A percentile compares a stretch with the other conserved stretches of the same genome.
These are phyloP conservation scores for Umbelopsis sp. DNA, from an alignment of 192 early-diverging fungal species.

Conservation along the genomic window DNA sequence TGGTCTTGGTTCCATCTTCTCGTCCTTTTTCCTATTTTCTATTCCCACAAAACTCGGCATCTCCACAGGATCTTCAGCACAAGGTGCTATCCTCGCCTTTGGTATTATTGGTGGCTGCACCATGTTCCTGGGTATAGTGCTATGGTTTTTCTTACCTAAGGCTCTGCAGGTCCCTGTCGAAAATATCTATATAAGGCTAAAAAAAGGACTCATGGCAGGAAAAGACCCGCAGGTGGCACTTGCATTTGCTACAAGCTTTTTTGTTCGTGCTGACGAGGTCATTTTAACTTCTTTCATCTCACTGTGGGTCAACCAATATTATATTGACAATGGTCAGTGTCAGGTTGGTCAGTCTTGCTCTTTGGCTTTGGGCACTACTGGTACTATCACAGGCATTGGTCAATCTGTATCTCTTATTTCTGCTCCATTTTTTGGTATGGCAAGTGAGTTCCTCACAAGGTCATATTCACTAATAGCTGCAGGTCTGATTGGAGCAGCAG, in stretches of 20 bases:
- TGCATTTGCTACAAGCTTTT: slow-evolving; percentile 66
- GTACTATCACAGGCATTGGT: slow-evolving; percentile 51
- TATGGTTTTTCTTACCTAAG: slow-evolving; percentile 40
- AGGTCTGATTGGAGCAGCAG: slow-evolving; percentile 48
- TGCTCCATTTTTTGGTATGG: slow-evolving; percentile 61
- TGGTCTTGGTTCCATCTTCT: slow-evolving; percentile 63
- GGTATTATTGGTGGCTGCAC: slow-evolving; percentile 40
- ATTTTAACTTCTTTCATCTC: slow-evolving; percentile 69
- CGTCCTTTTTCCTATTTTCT: slow-evolving; percentile 45
- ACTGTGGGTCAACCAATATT: slow-evolving; percentile 64
- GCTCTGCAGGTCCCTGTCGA: background rate
- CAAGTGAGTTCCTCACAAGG: slow-evolving; percentile 38
- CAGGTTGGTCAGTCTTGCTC: slow-evolving; percentile 22
- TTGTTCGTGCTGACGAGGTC: slow-evolving; percentile 74
- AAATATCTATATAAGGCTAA: slow-evolving; percentile 17
- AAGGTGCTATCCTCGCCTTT: slow-evolving; percentile 32
- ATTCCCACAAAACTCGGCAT: slow-evolving; percentile 33
- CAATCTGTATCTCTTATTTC: slow-evolving; percentile 66
- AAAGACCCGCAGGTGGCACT: slow-evolving; percentile 59
- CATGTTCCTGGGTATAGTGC: slow-evolving; percentile 28
- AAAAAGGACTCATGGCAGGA: slow-evolving; percentile 59
- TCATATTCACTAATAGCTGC: slow-evolving; percentile 46
- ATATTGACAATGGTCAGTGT: slow-evolving; percentile 59
- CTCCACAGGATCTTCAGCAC: slow-evolving; percentile 5
- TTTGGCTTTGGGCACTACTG: slow-evolving; percentile 32